Evolutionary conservation across 2,329 filamentous ascomycete species (phyloP), one percentile per base, ranked within the genome.

Genomic region (Aureobasidium melanogenum): DNA sequence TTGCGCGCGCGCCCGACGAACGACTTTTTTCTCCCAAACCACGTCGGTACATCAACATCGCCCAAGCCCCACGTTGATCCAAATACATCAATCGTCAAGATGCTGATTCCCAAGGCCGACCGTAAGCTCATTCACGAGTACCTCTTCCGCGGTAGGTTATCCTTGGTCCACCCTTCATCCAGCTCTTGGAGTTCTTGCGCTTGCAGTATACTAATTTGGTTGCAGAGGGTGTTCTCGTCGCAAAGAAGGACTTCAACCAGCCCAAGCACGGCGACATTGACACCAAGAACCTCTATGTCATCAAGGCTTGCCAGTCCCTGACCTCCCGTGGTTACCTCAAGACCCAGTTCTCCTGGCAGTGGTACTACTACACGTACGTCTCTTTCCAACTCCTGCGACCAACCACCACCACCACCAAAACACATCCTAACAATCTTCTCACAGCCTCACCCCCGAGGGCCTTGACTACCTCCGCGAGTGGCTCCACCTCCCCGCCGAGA

Each of bases 101-200:
- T 79, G 72, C 88, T 99, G 85, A 99, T 99, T 81, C 94, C 94
- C 80, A 97, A 97, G 88, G 89, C 91, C 81, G 94, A 99, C 84
- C 92, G 95, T 84, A 99, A 99, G 90, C 91, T 91, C 88, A 97
- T 99, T 83, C 94, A 99, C 87, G 93, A 93, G 88, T 96, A 93
- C 88, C 90, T 99, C 86, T 96, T 96, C 88, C 70, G 71, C 63
- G 65, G 65, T 66, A 66, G 54, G 65, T 10, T 15, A 15, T 36
- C 30, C 28, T 10, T n/a, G n/a, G n/a, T n/a, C n/a, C n/a, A n/a
- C n/a, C n/a, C 8, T 46, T 10, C 15, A 26, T 30, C 28, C n/a
- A n/a, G n/a, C n/a, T 9, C 10, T 30, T 8, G 28, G 8, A n/a
- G 3, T 15, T 5, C 38, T n/a, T 24, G 22, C 12, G 7, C 41